Evolutionary conservation across 768 basidiomycete genomes (phyloP).

Genomic region (Hydnum rufescens): DNA sequence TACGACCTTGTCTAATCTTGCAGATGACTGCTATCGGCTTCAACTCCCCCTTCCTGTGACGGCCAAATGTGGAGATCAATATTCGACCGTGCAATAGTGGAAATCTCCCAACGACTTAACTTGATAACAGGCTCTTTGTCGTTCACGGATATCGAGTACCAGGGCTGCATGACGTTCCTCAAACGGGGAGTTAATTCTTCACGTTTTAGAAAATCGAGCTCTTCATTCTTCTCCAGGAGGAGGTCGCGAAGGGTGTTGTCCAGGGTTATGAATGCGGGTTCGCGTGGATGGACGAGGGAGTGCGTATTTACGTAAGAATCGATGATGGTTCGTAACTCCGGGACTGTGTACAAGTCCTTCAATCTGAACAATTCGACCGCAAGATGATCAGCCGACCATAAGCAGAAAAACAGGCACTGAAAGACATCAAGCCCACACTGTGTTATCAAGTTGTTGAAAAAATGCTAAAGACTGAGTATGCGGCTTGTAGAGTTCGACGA

Average conservation of each 20-base stretch:
- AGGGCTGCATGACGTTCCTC: slow-evolving; percentile 49
- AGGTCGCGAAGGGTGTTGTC: slow-evolving; percentile 20
- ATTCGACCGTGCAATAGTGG: no score
- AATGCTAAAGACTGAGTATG: slow-evolving; percentile 33
- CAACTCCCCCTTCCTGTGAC: slow-evolving; percentile 59
- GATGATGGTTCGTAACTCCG: slow-evolving; percentile 37
- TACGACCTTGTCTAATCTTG: slow-evolving; percentile 62
- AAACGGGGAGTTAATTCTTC: slow-evolving; percentile 40
- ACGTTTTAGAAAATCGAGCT: slow-evolving; percentile 18
- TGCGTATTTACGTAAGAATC: slow-evolving; percentile 42
- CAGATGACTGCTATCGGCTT: slow-evolving; percentile 47
- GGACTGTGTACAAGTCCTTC: slow-evolving; percentile 30
- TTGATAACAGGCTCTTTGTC: slow-evolving; percentile 38
- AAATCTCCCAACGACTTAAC: slow-evolving; percentile 22
- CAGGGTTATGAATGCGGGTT: slow-evolving; percentile 54
- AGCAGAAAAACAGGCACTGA: no score
- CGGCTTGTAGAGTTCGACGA: slow-evolving; percentile 64
- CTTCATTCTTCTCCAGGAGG: slow-evolving; percentile 19
- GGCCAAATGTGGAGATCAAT: no score
- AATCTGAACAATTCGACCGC: slow-evolving; percentile 21
- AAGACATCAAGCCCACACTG: no score
- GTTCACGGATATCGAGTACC: slow-evolving; percentile 37
- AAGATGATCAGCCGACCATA: background rate
- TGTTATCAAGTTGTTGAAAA: slow-evolving; percentile 42
- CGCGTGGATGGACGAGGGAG: slow-evolving; percentile 40